Percentiles rank a stretch among this genome's conserved stretches.
Evolutionary conservation across 2,329 filamentous ascomycete species (phyloP).

Genomic region (Neonectria magnoliae): DNA sequence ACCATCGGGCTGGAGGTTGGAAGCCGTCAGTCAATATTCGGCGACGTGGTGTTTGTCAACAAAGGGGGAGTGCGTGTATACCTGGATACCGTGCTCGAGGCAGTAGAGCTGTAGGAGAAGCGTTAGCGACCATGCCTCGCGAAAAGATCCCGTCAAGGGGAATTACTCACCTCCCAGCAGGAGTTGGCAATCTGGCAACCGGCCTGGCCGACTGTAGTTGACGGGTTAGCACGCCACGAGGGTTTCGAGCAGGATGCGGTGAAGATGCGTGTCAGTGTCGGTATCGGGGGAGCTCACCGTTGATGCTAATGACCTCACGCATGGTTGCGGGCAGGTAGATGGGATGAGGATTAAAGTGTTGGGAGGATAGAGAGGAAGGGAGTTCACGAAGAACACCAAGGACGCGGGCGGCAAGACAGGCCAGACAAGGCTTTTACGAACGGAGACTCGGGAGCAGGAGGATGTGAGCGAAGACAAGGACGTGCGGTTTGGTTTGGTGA

Average conservation of each 20-base stretch:
- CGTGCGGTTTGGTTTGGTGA: constrained; percentile 42
- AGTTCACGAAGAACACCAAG: constrained; percentile 36
- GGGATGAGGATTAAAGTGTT: constrained; percentile 38
- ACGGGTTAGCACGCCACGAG: constrained; percentile 60
- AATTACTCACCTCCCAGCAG: constrained; percentile 95
- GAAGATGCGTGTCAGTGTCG: constrained; percentile 48
- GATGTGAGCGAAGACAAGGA: constrained; percentile 41
- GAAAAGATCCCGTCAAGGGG: constrained; percentile 15
- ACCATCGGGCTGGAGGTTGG: constrained; percentile 82
- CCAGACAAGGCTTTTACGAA: constrained; percentile 45
- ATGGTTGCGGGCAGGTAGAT: constrained; percentile 67
- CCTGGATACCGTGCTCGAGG: constrained; percentile 99
- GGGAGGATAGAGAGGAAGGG: constrained; percentile 46
- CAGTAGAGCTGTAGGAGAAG: constrained; percentile 84
- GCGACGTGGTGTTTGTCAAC: constrained; percentile 32
- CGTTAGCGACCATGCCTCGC: constrained; percentile 27
- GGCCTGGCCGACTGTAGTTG: constrained; percentile 90
- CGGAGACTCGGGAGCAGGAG: constrained; percentile 39
- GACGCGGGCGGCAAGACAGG: constrained; percentile 35
- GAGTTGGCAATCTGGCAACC: constrained; percentile 99
- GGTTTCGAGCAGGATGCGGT: constrained; percentile 51
- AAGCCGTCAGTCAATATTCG: constrained; percentile 28
- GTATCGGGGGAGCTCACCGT: constrained; percentile 73
- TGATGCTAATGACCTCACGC: constrained; percentile 99
- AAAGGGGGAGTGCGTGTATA: constrained; percentile 58